These are phyloP conservation scores for Linaria vulgaris DNA, from an alignment of 257 asterid species.

Conservation along the genomic window DNA sequence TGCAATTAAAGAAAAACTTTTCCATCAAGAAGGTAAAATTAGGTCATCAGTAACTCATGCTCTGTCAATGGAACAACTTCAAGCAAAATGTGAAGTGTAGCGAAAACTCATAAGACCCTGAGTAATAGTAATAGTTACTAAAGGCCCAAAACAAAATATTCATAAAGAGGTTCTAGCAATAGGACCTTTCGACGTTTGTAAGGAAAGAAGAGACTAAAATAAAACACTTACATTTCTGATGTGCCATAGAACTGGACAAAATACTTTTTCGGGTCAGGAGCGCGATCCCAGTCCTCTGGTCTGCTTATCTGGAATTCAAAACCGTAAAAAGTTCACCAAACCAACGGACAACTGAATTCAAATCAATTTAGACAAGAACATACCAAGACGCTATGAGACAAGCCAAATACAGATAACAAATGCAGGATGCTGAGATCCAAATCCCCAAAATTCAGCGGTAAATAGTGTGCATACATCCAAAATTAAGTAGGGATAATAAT, in stretches of 20 bases:
- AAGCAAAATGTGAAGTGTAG: too few species aligned
- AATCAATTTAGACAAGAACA: slow-evolving; percentile 7
- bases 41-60: too few species aligned
- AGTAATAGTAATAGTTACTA: too few species aligned
- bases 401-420: slow-evolving; percentile 6
- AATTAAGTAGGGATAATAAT: slow-evolving; percentile 4
- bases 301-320: slow-evolving; percentile 65
- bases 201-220: not conserved
- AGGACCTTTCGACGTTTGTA: not conserved
- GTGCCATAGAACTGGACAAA: slow-evolving; percentile 90
- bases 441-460: slow-evolving; percentile 17
- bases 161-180: too few species aligned
- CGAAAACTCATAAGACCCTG: too few species aligned
- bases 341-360: slow-evolving; percentile 19
- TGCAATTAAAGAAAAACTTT: too few species aligned
- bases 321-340: slow-evolving; percentile 24
- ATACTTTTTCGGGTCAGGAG: slow-evolving; percentile 70
- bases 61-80: too few species aligned
- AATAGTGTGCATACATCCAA: not conserved
- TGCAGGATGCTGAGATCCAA: slow-evolving; percentile 13
- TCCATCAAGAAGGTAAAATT: too few species aligned
- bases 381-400: not conserved
- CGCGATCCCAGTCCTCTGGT: slow-evolving; percentile 70
- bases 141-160: too few species aligned
- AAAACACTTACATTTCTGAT: slow-evolving; percentile 64